Percentiles rank a stretch among this genome's conserved stretches.
Conservation (phyloP, 1,139 yeast species). For the Candida sanyaensis region DNA sequence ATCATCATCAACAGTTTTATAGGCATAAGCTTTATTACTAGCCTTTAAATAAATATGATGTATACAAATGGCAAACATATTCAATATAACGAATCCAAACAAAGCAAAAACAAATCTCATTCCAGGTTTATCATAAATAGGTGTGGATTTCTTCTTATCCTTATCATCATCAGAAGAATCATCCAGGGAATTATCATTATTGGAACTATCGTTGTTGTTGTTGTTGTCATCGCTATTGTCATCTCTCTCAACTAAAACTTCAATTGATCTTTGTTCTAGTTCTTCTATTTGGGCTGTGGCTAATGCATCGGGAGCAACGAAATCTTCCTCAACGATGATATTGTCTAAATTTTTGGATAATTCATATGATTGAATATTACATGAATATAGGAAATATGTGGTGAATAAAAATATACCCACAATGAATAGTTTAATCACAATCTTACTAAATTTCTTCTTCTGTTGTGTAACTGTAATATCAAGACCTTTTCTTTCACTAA, state of each 20-base stretch:
- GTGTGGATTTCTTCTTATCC: slow-evolving; percentile 8
- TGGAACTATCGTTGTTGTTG: not conserved
- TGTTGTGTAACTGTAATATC: not conserved
- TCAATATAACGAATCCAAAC: slow-evolving; percentile 31
- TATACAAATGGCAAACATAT: slow-evolving; percentile 35
- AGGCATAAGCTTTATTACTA: slow-evolving; percentile 31
- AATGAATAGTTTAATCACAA: not conserved
- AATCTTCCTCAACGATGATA: not conserved
- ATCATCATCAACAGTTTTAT: slow-evolving; percentile 37
- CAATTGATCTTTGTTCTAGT: slow-evolving; percentile 2
- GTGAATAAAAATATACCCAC: not conserved
- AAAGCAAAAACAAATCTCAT: slow-evolving; percentile 31
- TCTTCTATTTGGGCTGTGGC: not conserved
- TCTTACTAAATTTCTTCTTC: not conserved
- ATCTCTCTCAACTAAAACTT: not conserved
- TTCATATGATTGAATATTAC: not conserved
- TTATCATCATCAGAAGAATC: not conserved
- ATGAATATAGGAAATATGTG: slow-evolving; percentile 1
- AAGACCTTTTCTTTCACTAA: slow-evolving; percentile 4
- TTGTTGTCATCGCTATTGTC: not conserved
- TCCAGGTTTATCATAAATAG: slow-evolving; percentile 19
- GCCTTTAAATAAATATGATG: slow-evolving; percentile 37
- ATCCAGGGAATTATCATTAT: slow-evolving; percentile 4
- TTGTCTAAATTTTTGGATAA: not conserved
- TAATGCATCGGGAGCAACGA: not conserved